Percentiles rank a stretch among this genome's conserved stretches.
These are phyloP conservation scores for Babesia ovis DNA, from an alignment of 169 alveolate genomes.

Conservation along the genomic window DNA sequence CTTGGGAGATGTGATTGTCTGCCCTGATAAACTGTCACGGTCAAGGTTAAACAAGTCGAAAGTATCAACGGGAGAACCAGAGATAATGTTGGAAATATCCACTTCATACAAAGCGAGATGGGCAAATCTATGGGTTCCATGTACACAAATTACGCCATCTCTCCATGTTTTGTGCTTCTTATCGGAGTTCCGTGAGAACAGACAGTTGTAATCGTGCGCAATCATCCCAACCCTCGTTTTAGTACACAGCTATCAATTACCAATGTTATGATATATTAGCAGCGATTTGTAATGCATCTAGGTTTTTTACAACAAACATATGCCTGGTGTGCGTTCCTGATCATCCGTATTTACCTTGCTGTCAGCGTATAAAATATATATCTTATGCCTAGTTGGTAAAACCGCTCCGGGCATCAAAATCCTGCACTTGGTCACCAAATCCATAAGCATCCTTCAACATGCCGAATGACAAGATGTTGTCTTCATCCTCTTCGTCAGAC, in stretches of 20 bases:
- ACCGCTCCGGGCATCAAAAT: neutral
- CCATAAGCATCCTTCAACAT: constrained; percentile 54
- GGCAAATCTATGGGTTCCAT: constrained; percentile 38
- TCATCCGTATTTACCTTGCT: no score
- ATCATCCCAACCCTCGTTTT: neutral
- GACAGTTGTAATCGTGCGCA: constrained; percentile 20
- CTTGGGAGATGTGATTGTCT: constrained; percentile 18
- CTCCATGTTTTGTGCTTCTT: constrained; percentile 50
- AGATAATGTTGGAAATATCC: neutral
- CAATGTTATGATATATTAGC: no score
- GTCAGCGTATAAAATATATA: no score
- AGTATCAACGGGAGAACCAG: constrained; percentile 30
- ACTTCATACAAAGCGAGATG: constrained; percentile 41
- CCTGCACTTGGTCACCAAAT: constrained; percentile 29
- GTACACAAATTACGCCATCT: constrained; percentile 40
- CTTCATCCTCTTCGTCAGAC: constrained; percentile 59
- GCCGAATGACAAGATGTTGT: constrained; percentile 36
- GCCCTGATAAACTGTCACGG: constrained; percentile 23
- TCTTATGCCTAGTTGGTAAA: no score
- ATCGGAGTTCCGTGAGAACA: constrained; percentile 40
- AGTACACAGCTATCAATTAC: no score
- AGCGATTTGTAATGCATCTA: no score
- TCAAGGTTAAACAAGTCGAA: constrained; percentile 43
- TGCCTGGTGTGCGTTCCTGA: no score
- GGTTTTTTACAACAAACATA: no score